phyloP scores from a whole-genome alignment of 441 rosid genomes.

The Erysimum cheiri region DNA sequence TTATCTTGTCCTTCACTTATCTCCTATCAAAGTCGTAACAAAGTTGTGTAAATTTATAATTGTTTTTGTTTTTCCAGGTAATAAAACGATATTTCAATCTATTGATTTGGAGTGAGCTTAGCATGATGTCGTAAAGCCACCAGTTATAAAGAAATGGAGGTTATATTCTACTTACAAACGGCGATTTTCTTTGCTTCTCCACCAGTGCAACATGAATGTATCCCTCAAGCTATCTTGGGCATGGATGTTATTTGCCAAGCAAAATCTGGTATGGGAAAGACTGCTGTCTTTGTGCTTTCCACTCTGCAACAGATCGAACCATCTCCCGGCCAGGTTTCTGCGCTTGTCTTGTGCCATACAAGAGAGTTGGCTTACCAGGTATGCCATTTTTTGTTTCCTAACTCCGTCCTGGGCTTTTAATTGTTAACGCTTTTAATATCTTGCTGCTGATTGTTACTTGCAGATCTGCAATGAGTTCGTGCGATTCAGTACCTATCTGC shows the following conservation, averaged over 20 bases:
- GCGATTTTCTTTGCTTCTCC: constrained; percentile 83
- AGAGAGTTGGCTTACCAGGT: constrained; percentile 87
- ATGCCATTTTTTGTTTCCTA: neutral
- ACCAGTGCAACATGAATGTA: constrained; percentile 98
- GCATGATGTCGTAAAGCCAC: constrained; percentile 69
- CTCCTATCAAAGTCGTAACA: too few species aligned
- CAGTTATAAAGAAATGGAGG: constrained; percentile 69
- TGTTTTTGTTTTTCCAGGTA: constrained; percentile 62
- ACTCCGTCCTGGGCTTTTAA: neutral
- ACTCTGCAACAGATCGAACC: constrained; percentile 95
- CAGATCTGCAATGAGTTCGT: constrained; percentile 97
- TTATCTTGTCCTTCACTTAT: too few species aligned
- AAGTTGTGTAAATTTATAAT: neutral
- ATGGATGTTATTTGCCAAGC: constrained; percentile 99
- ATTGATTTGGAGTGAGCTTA: constrained; percentile 71
- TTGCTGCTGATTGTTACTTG: constrained; percentile 20
- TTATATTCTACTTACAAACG: constrained; percentile 76
- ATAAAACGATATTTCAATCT: constrained; percentile 57
- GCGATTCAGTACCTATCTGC: constrained; percentile 92
- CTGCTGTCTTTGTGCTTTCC: constrained; percentile 94
- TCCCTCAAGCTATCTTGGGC: constrained; percentile 98
- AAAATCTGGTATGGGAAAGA: constrained; percentile 99
- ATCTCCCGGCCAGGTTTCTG: constrained; percentile 88
- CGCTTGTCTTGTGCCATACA: constrained; percentile 94
- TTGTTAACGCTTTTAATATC: neutral